phyloP scores from a whole-genome alignment of 768 basidiomycete species.

The Kwoniella mangroviensis region DNA sequence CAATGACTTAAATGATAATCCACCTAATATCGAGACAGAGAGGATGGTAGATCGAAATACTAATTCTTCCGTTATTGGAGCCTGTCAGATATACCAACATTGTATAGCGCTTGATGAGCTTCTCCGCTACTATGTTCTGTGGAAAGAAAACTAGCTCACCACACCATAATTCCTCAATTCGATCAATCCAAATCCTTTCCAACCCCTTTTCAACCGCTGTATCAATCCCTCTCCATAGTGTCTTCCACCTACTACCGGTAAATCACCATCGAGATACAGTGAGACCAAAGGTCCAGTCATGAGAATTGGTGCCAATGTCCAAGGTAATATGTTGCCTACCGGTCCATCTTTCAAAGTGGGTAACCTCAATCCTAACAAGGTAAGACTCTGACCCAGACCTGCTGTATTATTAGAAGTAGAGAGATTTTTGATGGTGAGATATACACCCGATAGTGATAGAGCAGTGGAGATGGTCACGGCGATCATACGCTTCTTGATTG shows the following conservation, averaged over 20 bases:
- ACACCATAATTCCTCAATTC: slow-evolving; percentile 74
- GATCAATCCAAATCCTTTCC: slow-evolving; percentile 55
- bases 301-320: slow-evolving; percentile 72
- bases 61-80: slow-evolving; percentile 87
- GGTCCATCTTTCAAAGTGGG: neutral
- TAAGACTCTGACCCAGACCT: slow-evolving; percentile 15
- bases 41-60: slow-evolving; percentile 87
- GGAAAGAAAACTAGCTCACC: slow-evolving; percentile 49
- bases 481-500: slow-evolving; percentile 76
- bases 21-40: slow-evolving; percentile 71
- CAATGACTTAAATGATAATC: slow-evolving; percentile 65
- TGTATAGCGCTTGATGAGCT: neutral
- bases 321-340: slow-evolving; percentile 55
- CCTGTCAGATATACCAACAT: slow-evolving; percentile 62
- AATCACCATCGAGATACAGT: slow-evolving; percentile 46
- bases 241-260: slow-evolving; percentile 36
- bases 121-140: neutral
- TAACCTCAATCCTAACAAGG: slow-evolving; percentile 19
- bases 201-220: slow-evolving; percentile 12
- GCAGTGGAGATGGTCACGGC: slow-evolving; percentile 71
- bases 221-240: slow-evolving; percentile 4
- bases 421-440: slow-evolving; percentile 44
- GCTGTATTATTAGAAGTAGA: slow-evolving; percentile 7
- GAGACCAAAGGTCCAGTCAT: slow-evolving; percentile 79
- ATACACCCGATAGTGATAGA: slow-evolving; percentile 65